phyloP scores from a whole-genome alignment of 768 basidiomycete genomes.

The Boletellus sp. region DNA sequence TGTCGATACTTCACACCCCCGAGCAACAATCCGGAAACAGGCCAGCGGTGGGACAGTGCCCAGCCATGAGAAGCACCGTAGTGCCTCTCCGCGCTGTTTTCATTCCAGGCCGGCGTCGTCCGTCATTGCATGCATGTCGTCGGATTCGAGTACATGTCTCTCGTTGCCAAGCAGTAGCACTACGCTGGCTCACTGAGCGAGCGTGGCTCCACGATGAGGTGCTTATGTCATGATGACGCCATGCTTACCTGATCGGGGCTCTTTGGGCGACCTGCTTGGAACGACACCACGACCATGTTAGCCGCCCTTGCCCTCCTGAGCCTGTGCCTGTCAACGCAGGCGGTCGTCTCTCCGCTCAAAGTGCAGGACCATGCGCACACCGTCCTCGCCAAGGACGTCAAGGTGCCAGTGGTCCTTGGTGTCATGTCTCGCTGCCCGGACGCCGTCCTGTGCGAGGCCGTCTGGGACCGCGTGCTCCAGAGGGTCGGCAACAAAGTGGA shows the following conservation, averaged over 20 bases:
- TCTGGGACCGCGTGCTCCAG: constrained; percentile 69
- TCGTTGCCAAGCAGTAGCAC: background rate
- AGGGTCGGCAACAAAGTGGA: constrained; percentile 62
- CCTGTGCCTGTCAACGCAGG: constrained; percentile 12
- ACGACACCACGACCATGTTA: constrained; percentile 23
- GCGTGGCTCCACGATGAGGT: background rate
- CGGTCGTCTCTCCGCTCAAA: constrained; percentile 12
- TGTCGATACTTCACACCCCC: constrained; percentile 79
- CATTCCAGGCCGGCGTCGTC: constrained; percentile 17
- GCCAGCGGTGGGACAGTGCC: constrained; percentile 51
- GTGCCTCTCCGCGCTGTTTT: constrained; percentile 31
- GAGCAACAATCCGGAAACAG: constrained; percentile 51
- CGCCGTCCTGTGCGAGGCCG: constrained; percentile 73
- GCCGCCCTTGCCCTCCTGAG: constrained; percentile 14
- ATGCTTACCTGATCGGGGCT: constrained; percentile 6
- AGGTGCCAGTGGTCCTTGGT: constrained; percentile 51
- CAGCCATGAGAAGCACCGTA: constrained; percentile 32
- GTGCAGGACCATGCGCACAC: constrained; percentile 21
- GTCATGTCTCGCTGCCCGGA: constrained; percentile 80
- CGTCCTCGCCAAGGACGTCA: constrained; percentile 22
- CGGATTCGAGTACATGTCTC: constrained; percentile 13
- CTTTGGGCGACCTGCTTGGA: background rate
- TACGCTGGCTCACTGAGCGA: background rate
- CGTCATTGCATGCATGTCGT: constrained; percentile 11
- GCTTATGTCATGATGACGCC: constrained; percentile 29